Conservation (phyloP, 441 rosid species). For the California macrophylla region DNA sequence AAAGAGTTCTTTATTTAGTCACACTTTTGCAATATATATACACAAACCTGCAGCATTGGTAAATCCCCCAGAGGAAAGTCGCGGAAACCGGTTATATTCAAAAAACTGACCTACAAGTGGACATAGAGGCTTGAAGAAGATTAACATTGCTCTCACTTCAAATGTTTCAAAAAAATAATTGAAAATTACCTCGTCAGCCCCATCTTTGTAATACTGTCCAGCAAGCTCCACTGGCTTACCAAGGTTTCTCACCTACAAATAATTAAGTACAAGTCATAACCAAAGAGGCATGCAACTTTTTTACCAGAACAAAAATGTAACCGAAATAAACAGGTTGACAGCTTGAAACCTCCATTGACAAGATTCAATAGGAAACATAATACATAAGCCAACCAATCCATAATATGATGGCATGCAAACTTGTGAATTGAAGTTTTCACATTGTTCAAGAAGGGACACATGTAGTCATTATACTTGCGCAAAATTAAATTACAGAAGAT, state of each 20-base stretch:
- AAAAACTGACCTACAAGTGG: slow-evolving; percentile 57
- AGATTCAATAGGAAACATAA: not conserved
- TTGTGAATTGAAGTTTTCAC: not conserved
- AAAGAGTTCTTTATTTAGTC: not conserved
- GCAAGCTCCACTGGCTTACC: slow-evolving; percentile 98
- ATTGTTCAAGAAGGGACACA: not conserved
- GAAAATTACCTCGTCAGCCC: slow-evolving; percentile 83
- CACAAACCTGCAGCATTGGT: slow-evolving; percentile 87
- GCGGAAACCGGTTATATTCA: slow-evolving; percentile 88
- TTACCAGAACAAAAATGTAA: not conserved
- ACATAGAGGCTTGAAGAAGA: not conserved
- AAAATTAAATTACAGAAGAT: not conserved
- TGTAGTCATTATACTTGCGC: not conserved
- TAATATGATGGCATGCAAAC: not conserved
- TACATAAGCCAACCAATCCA: not conserved
- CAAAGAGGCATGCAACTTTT: not conserved
- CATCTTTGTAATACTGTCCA: slow-evolving; percentile 72
- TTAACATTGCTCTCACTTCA: not conserved
- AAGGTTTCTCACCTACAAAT: slow-evolving; percentile 75
- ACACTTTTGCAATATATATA: slow-evolving; percentile 6
- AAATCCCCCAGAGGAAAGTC: slow-evolving; percentile 91
- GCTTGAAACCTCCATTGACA: not conserved
- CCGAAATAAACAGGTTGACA: not conserved
- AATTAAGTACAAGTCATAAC: slow-evolving; percentile 13
- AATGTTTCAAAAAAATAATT: not conserved